Base-by-base conservation (phyloP, 352 stramenopile species). In the Globisporangium abappressorium region DNA sequence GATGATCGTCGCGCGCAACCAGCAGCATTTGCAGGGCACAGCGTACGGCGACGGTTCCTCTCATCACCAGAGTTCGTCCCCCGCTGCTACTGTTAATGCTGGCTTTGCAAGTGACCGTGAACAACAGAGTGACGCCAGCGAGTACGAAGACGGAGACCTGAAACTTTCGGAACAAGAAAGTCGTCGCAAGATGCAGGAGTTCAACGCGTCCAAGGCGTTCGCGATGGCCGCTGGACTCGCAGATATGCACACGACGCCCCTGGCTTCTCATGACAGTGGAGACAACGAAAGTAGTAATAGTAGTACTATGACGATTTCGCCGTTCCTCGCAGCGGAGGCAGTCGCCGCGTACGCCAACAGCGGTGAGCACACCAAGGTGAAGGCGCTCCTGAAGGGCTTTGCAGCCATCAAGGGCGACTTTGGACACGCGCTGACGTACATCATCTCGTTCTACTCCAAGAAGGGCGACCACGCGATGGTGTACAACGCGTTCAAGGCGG, bases 331-430 rank as follows among this genome's bases (percentile, higher is more conserved):
- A 9, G 71, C 75, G 54, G 73, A 82, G 28, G 74, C 70, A 8
- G 63, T 87, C 9, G 57, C 70, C 5, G 71, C 76, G 11, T 91
- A 82, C 56, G 69, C 79, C 0, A 67, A 66, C 9, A 85, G 72
- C 22, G 71, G 70, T 28, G 74, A 89, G 18, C 65, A 79, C 24
- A 57, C 79, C 54, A 90, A 91, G 70, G 70, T 91, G 8, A 62
- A 71, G 9, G 74, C 65, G 6, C 68, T 93, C 26, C 22, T 93
- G 24, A 68, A 69, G 6, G 79, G 77, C 5, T 89, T 91, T 51
- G 51, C 46, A 12, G 54, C 64, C 26, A 65, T 79, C 8, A 71
- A 80, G n/a, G 69, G 69, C 8, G 54, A 78, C 8, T 73, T 80
- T 43, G 67, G 64, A 9, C 68, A 71, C 38, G 82, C 78, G 9